Evolutionary conservation across 148 eudicot species (phyloP).

Genomic region (Talinum fruticosum): DNA sequence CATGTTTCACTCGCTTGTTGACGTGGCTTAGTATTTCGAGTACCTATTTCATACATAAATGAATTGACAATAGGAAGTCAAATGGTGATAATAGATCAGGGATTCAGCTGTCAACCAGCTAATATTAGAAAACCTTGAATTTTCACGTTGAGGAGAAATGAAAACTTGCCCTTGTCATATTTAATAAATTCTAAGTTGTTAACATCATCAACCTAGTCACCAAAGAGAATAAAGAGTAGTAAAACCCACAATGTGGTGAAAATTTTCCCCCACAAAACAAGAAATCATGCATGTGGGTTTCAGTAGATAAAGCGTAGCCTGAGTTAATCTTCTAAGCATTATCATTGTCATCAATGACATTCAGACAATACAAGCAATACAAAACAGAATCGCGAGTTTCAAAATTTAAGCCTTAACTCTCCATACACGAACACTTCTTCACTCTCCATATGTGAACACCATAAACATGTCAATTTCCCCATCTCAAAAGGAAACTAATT

Average conservation of each 20-base stretch:
- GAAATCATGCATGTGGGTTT: background rate
- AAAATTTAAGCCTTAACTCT: background rate
- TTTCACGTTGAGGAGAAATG: background rate
- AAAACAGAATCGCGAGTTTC: background rate
- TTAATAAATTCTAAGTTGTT: background rate
- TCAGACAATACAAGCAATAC: background rate
- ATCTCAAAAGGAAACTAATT: background rate
- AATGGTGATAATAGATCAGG: background rate
- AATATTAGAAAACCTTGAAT: background rate
- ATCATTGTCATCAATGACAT: background rate
- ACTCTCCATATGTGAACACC: background rate
- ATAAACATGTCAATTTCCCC: background rate
- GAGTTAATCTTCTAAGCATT: background rate
- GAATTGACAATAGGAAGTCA: background rate
- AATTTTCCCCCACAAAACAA: background rate
- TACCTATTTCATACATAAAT: constrained; percentile 43
- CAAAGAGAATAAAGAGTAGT: background rate
- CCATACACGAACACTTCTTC: background rate
- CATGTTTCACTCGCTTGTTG: constrained; percentile 96
- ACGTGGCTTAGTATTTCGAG: constrained; percentile 85
- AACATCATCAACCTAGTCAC: background rate
- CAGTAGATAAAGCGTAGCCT: background rate
- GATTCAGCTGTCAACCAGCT: background rate
- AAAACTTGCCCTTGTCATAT: background rate
- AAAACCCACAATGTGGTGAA: background rate